Evolutionary conservation across 139 green algal genomes (phyloP).

Genomic region (Chlorella sp.): DNA sequence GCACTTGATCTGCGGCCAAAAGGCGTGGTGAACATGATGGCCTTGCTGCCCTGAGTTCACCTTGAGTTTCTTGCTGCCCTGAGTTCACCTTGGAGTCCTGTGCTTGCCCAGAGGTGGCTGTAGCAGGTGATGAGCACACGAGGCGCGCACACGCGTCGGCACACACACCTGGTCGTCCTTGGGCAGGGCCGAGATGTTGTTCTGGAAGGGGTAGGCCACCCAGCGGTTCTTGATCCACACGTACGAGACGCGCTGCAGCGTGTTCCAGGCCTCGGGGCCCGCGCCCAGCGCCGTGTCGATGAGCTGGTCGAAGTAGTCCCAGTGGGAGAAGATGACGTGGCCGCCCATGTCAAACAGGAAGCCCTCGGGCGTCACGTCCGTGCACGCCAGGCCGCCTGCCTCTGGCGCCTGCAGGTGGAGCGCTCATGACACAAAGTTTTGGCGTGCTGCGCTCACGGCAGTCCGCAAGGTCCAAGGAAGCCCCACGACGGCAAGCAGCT

Average conservation of each 20-base stretch:
- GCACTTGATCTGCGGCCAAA: slow-evolving; percentile 62
- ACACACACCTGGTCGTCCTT: slow-evolving; percentile 75
- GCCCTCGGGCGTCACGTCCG: slow-evolving; percentile 76
- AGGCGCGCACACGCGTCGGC: no score
- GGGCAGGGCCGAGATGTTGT: slow-evolving; percentile 80
- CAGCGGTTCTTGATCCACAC: slow-evolving; percentile 80
- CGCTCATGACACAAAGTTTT: no score
- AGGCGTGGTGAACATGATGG: no score
- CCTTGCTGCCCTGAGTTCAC: no score
- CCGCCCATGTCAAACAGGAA: slow-evolving; percentile 94
- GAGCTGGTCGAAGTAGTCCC: slow-evolving; percentile 87
- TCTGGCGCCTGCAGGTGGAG: slow-evolving; percentile 25
- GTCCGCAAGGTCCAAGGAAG: no score
- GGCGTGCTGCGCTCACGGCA: no score
- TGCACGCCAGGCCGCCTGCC: slow-evolving; percentile 83
- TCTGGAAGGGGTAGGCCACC: slow-evolving; percentile 92
- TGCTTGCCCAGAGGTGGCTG: no score
- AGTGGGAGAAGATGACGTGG: slow-evolving; percentile 91
- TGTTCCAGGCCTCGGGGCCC: slow-evolving; percentile 77
- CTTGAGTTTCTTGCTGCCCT: no score
- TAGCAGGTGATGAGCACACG: no score
- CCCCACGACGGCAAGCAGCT: no score
- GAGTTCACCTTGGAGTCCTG: no score
- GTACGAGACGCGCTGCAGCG: slow-evolving; percentile 77
- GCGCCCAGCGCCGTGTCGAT: slow-evolving; percentile 28